Evolutionary conservation across 2,329 filamentous ascomycete species (phyloP).

Genomic region (Paecilomyces sp.): DNA sequence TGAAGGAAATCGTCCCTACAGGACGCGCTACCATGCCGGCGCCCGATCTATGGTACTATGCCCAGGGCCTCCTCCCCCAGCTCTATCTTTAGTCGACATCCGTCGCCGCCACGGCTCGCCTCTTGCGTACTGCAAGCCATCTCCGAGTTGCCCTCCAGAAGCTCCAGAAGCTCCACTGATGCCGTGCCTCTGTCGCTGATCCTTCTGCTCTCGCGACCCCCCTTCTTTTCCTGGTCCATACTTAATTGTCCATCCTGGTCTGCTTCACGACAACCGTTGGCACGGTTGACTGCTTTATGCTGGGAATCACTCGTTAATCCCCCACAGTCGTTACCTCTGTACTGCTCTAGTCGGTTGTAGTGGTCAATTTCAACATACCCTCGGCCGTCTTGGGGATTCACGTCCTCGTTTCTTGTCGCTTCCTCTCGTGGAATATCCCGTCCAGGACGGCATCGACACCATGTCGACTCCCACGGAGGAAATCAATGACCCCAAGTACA

Average conservation of each 20-base stretch:
- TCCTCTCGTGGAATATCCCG: background rate
- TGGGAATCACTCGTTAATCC: background rate
- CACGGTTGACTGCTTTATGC: background rate
- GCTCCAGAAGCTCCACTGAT: background rate
- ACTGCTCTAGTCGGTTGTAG: background rate
- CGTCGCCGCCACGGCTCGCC: background rate
- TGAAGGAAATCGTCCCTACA: background rate
- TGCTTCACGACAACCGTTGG: background rate
- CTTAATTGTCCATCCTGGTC: background rate
- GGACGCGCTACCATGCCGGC: background rate
- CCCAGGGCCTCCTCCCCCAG: background rate
- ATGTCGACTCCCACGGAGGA: conserved; percentile 31
- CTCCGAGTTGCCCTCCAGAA: background rate
- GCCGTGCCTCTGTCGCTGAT: background rate
- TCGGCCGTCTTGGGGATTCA: background rate
- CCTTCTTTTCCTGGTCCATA: background rate
- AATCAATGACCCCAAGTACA: conserved; percentile 15
- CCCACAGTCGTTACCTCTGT: background rate
- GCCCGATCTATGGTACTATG: background rate
- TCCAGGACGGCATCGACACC: conserved; percentile 14
- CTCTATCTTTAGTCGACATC: background rate
- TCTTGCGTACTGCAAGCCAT: background rate
- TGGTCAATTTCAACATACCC: background rate
- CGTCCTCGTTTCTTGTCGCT: background rate
- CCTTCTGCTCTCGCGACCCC: background rate